Percentiles rank a stretch among this genome's conserved stretches.
Evolutionary conservation across 805 yeast species (phyloP).

Genomic region (Komagataella pseudopastoris): DNA sequence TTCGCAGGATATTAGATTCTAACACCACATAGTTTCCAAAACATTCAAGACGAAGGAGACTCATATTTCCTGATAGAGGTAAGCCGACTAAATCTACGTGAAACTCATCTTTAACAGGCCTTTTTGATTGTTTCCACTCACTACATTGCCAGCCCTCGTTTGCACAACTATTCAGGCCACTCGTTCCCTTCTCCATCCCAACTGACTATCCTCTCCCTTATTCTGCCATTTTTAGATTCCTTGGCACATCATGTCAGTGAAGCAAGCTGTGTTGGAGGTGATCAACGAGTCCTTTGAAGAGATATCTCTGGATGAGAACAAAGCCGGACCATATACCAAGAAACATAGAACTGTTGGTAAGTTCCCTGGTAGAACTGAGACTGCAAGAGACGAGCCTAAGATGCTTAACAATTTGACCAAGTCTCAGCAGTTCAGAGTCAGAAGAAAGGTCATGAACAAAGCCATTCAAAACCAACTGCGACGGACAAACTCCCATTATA

Average conservation of each 20-base stretch:
- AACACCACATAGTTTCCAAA: not conserved
- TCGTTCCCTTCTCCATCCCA: not conserved
- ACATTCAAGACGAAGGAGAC: not conserved
- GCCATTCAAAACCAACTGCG: not conserved
- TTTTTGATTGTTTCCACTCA: not conserved
- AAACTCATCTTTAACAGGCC: not conserved
- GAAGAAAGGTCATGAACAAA: not conserved
- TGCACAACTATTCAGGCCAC: not conserved
- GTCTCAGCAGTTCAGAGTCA: not conserved
- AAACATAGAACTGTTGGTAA: not conserved
- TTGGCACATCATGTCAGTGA: not conserved
- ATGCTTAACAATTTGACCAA: not conserved
- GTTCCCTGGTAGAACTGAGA: not conserved
- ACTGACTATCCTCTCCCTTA: not conserved
- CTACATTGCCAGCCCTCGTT: not conserved
- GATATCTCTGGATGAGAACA: constrained; percentile 7
- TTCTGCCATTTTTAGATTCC: not conserved
- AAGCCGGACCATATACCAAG: constrained; percentile 1
- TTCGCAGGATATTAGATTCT: not conserved
- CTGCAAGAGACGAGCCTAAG: not conserved
- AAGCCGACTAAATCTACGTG: not conserved
- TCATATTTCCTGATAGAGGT: not conserved
- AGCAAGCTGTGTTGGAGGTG: constrained; percentile 5
- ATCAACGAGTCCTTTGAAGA: constrained; percentile 22
- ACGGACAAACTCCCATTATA: not conserved